Base-by-base conservation (phyloP, 176 grass and related monocot genomes). In the Oryza officinalis region DNA sequence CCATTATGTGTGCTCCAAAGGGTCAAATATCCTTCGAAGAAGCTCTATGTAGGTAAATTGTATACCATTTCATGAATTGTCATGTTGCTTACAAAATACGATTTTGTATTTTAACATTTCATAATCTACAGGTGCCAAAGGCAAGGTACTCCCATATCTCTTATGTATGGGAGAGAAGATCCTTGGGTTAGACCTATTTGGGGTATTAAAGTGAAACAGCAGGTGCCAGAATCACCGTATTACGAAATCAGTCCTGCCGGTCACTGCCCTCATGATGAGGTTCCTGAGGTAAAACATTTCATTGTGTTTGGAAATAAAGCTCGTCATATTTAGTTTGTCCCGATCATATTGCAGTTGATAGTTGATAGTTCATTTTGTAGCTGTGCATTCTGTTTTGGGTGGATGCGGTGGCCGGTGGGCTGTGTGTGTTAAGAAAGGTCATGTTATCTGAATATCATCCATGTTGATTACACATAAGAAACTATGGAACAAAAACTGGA, bases 121-220 rank as follows among this genome's bases (percentile, higher is more conserved):
- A 28, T 70, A 64, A 82, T 79, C 2, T 85, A 3, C 83, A 99
- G 91, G 81, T 99, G 96, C 81, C 80, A 86, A 89, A 86, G 22
- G 31, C 80, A 92, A 82, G 74, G 69, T 6, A 77, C 92, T 82
- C 96, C 93, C 12, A 90, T 98, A 72, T 99, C 93, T 49, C 89
- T 99, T 50, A 90, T 99, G 91, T 99, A 99, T 86, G 96, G 96
- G 65, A 99, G 84, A 90, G 96, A 99, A 83, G 96, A 99, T 27
- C 93, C 96, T 28, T 99, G 96, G 96, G 93, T 99, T 81, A 87
- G 65, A 81, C 96, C 96, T 28, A 81, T 96, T 78, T 99, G 93
- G 93, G 93, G 89, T 57, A 80, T 90, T 74, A 91, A 92, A 87
- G 87, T 96, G 18, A 99, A 99, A 82, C 82, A 74, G 23, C 93